Evolutionary conservation across 352 stramenopile genomes (phyloP), one percentile per base, ranked within the genome.

Genomic region (Pythium oligandrum): DNA sequence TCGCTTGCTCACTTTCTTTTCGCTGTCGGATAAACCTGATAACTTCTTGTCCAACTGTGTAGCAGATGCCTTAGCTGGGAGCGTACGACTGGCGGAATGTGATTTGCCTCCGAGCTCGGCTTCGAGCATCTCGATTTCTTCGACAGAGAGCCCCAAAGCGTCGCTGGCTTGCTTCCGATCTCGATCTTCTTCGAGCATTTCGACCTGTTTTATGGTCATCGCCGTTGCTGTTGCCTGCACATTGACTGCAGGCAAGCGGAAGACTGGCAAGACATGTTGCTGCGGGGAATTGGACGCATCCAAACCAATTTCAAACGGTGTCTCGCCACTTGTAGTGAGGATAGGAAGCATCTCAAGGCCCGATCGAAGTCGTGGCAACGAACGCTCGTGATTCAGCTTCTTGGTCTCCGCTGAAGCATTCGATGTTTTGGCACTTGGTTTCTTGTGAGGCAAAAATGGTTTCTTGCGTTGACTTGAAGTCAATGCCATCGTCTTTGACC

Each of bases 291-390:
- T n/a, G 6, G 45, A 30, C 36, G 43, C 38, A 4, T 71, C 68
- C 30, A 93, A 60, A 4, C 78, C 82, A 9, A 88, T 59, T 52
- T 93, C 82, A 43, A 90, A 90, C 4, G 82, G 74, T 0, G 82
- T 89, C 55, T 93, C 78, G 31, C 70, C 82, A 10, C 62, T 68
- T 33, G 53, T 87, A 26, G 79, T 90, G 8, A 93, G 57, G n/a
- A 93, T 70, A 4, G 79, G 80, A 0, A 93, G 64, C 46, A 93
- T 79, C 36, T 90, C 74, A 5, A 90, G 12, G 39, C 50, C 66
- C 11, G 66, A 66, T n/a, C 70, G 75, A 46, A 70, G 36, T 26
- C 59, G 56, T 26, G 52, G 53, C 43, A 63, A 38, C 17, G 61
- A 40, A 9, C 55, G 17, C 55, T 59, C 48, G 37, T 37, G 44